phyloP scores from a whole-genome alignment of 176 grass and related monocot species.

The Aegilops speltoides region DNA sequence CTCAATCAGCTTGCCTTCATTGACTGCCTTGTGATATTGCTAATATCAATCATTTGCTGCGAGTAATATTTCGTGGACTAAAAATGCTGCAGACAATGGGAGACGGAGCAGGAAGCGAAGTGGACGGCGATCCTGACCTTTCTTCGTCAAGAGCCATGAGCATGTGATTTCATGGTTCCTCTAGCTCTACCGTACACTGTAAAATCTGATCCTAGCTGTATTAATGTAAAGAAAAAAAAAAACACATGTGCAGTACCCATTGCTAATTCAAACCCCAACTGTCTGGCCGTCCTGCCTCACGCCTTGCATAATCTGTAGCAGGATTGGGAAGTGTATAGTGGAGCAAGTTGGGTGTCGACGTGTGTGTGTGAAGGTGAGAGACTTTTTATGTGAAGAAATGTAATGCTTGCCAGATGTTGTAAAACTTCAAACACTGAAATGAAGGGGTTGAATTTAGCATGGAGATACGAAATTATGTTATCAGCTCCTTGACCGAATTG shows the following conservation, averaged over 20 bases:
- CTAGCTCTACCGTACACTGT: conserved; percentile 52
- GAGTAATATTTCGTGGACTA: conserved; percentile 12
- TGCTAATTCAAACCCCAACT: conserved; percentile 30
- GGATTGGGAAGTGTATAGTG: conserved; percentile 18
- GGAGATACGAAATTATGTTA: neutral
- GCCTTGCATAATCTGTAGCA: conserved; percentile 20
- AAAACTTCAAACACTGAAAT: neutral
- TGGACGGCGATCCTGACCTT: conserved; percentile 77
- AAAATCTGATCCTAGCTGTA: conserved; percentile 56
- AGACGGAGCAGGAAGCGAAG: conserved; percentile 54
- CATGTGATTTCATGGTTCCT: conserved; percentile 67
- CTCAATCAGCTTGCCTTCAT: neutral
- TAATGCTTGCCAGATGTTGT: conserved; percentile 1
- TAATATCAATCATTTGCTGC: neutral
- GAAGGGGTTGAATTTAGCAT: neutral
- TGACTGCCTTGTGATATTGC: neutral
- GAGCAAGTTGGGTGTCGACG: neutral
- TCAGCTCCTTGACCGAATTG: neutral
- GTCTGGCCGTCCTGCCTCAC: neutral
- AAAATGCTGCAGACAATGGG: conserved; percentile 41
- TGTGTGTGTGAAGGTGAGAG: conserved; percentile 16
- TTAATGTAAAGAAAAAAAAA: conserved; percentile 67
- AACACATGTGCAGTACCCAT: conserved; percentile 1
- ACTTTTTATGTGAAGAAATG: conserved; percentile 4
- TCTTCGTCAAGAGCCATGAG: conserved; percentile 62